Percentiles rank a stretch among this genome's conserved stretches.
Conservation (phyloP, 805 yeast genomes). For the Komagataella kurtzmanii region DNA sequence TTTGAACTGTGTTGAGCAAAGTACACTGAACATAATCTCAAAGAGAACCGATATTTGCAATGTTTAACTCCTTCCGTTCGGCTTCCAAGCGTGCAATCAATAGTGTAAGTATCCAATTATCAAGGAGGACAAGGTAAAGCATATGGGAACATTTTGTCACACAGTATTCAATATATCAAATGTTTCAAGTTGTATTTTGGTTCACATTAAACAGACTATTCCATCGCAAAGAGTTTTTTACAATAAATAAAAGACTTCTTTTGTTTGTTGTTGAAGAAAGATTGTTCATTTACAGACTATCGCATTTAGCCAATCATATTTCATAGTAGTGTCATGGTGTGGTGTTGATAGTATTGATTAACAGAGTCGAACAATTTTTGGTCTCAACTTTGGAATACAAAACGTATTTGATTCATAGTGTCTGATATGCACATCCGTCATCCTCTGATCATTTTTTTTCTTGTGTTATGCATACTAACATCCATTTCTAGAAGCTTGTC, state of each 20-base stretch:
- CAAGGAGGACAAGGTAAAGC: background rate
- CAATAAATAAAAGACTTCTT: background rate
- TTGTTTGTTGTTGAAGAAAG: background rate
- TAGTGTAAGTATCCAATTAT: constrained; percentile 16
- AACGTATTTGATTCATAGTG: no score
- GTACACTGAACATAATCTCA: background rate
- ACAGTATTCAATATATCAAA: background rate
- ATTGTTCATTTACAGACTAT: background rate
- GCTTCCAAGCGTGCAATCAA: constrained; percentile 20
- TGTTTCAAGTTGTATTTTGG: background rate
- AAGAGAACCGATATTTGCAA: background rate
- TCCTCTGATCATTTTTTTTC: background rate
- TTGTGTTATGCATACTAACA: background rate
- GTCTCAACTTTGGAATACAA: no score
- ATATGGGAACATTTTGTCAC: background rate
- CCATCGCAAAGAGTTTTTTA: background rate
- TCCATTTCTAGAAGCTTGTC: constrained; percentile 28
- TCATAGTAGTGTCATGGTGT: background rate
- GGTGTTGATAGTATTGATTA: background rate
- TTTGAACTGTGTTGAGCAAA: background rate
- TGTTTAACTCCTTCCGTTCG: constrained; percentile 21
- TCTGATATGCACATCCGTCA: background rate
- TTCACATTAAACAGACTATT: background rate
- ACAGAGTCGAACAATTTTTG: background rate
- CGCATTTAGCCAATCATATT: background rate